phyloP scores from a whole-genome alignment of 1,284 basidiomycete genomes.

The Veloboletus limbatus region DNA sequence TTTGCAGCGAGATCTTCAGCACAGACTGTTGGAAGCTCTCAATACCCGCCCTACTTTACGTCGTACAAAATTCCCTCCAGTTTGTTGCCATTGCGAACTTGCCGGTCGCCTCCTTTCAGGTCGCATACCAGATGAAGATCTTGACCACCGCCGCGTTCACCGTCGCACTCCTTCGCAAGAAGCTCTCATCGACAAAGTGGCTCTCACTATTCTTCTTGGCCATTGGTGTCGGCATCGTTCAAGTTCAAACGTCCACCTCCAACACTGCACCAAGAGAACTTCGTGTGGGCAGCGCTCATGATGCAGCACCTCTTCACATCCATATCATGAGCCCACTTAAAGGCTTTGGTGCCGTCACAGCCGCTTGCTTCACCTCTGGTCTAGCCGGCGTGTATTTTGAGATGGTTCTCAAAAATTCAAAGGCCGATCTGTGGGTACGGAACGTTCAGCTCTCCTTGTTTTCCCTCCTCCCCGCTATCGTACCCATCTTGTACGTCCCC shows the following conservation, averaged over 20 bases:
- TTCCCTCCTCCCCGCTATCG: slow-evolving; percentile 70
- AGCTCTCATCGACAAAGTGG: slow-evolving; percentile 78
- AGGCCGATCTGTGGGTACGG: slow-evolving; percentile 73
- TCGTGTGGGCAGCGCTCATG: slow-evolving; percentile 54
- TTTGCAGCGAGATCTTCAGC: slow-evolving; percentile 64
- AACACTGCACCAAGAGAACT: slow-evolving; percentile 26
- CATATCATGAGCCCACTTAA: slow-evolving; percentile 63
- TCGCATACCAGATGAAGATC: slow-evolving; percentile 95
- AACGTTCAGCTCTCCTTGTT: slow-evolving; percentile 79
- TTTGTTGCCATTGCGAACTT: slow-evolving; percentile 92
- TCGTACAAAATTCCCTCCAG: slow-evolving; percentile 93
- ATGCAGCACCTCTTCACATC: slow-evolving; percentile 42
- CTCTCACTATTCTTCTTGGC: slow-evolving; percentile 80
- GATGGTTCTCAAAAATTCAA: slow-evolving; percentile 72
- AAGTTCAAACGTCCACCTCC: slow-evolving; percentile 63
- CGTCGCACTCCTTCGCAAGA: slow-evolving; percentile 77
- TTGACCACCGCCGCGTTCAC: slow-evolving; percentile 94
- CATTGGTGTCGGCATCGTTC: slow-evolving; percentile 88
- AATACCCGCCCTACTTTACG: slow-evolving; percentile 94
- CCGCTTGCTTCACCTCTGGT: slow-evolving; percentile 77
- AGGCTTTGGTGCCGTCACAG: slow-evolving; percentile 64
- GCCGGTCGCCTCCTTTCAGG: slow-evolving; percentile 89
- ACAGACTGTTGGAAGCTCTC: slow-evolving; percentile 95
- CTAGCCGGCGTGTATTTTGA: slow-evolving; percentile 84
- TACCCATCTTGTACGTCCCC: slow-evolving; percentile 61